Evolutionary conservation across 1,284 basidiomycete genomes (phyloP).

Genomic region (Microbotryomycetes sp.): DNA sequence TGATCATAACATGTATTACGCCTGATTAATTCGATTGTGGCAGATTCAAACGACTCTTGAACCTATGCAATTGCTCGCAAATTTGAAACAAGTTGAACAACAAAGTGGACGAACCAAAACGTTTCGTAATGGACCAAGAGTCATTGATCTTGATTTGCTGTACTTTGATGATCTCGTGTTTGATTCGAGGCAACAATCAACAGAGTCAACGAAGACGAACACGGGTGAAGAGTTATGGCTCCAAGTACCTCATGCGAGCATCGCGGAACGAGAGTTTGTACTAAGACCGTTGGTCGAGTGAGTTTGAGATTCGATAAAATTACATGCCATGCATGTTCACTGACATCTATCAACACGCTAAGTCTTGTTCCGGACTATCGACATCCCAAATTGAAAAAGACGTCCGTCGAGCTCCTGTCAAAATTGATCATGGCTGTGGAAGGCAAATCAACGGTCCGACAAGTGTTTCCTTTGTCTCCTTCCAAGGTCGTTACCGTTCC

Average conservation of each 20-base stretch:
- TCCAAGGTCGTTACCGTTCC: constrained; percentile 30
- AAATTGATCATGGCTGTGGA: constrained; percentile 4
- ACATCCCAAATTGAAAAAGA: constrained; percentile 55
- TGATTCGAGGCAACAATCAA: constrained; percentile 51
- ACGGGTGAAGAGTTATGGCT: constrained; percentile 60
- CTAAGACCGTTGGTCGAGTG: constrained; percentile 80
- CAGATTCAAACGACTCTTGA: constrained; percentile 67
- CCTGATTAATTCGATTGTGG: not conserved
- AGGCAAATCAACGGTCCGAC: constrained; percentile 26
- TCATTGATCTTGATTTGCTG: constrained; percentile 85
- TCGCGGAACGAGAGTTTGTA: constrained; percentile 85
- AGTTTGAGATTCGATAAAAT: constrained; percentile 37
- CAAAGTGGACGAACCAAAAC: constrained; percentile 74
- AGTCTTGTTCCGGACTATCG: constrained; percentile 65
- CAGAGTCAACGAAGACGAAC: constrained; percentile 43
- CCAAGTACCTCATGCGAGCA: constrained; percentile 73
- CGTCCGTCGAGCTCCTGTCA: constrained; percentile 50
- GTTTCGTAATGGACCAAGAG: constrained; percentile 77
- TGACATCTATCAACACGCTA: constrained; percentile 6
- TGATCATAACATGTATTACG: not conserved
- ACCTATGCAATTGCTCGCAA: constrained; percentile 57
- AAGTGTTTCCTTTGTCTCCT: constrained; percentile 52
- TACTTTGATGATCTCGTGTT: constrained; percentile 64
- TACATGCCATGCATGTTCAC: not conserved
- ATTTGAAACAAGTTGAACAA: constrained; percentile 69